A percentile compares a stretch with the other conserved stretches of the same genome.
Conservation (phyloP, 78 protist species). For the Ministeria vibrans region DNA sequence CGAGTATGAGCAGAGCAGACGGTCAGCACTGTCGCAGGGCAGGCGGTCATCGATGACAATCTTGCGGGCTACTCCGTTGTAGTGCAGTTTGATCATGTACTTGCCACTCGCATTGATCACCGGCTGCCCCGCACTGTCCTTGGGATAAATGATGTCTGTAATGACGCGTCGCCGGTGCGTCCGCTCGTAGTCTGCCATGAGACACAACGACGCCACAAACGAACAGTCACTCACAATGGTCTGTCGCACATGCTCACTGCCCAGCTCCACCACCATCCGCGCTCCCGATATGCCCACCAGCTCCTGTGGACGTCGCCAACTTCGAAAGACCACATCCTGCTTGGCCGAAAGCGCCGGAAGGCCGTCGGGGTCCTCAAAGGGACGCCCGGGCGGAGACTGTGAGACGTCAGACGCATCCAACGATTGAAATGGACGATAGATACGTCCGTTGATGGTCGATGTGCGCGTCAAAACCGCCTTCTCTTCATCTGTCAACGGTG, state of each 20-base stretch:
- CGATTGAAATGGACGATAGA: too few relatives aligned
- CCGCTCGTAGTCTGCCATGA: slow-evolving; percentile 25
- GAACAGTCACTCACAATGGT: slow-evolving; percentile 45
- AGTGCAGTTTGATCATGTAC: slow-evolving; percentile 20
- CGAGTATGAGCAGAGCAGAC: slow-evolving; percentile 14
- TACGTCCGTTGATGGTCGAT: too few relatives aligned
- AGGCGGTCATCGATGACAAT: slow-evolving; percentile 30
- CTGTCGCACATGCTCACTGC: slow-evolving; percentile 4
- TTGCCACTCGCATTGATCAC: slow-evolving; percentile 23
- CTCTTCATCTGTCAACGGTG: too few relatives aligned
- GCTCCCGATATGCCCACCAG: too few relatives aligned
- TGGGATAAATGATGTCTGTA: slow-evolving; percentile 22
- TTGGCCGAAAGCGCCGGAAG: neutral
- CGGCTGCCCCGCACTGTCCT: slow-evolving; percentile 23
- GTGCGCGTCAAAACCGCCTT: too few relatives aligned
- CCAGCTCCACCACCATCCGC: neutral
- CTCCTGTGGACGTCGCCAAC: neutral
- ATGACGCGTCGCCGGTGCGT: neutral
- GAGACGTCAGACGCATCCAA: too few relatives aligned
- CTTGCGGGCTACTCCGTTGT: slow-evolving; percentile 36
- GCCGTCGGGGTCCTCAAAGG: slow-evolving; percentile 20
- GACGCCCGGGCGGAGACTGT: too few relatives aligned
- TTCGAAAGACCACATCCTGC: neutral
- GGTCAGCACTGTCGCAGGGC: neutral
- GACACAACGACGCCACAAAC: slow-evolving; percentile 22